Evolutionary conservation across 805 yeast genomes (phyloP), one percentile per base, ranked within the genome.

Genomic region (Saturnispora bothae): DNA sequence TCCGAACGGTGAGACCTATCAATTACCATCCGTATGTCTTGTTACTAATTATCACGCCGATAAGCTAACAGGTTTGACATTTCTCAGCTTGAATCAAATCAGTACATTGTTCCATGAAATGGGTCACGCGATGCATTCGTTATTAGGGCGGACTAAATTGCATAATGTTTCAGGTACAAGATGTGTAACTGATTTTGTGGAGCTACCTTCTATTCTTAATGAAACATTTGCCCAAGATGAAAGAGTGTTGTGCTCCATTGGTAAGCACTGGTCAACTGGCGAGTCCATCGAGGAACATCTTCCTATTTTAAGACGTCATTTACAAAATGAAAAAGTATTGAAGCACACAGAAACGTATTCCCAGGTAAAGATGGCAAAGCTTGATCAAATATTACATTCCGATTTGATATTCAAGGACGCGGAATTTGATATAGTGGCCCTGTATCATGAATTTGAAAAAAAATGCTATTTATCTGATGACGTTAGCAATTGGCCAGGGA

Each of bases 121-220:
- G 95, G 98, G 98, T 1, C 98, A 92, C 59, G 97, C 97, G 1
- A 82, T 92, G 74, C 98, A 92, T 57, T 84, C 96, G 3, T 89
- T 92, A 95, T 62, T 92, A 16, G 98, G 97, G 0, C 70, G 89
- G 44, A 92, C 98, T 0, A 68, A 78, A 31, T 61, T 89, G 37
- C 98, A 92, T 55, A 92, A 86, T 55, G 80, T 89, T 7, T 78
- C 94, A 25, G 98, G 98, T 3, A 92, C 98, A 0, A 69, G 98
- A 42, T 89, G 97, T 56, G 82, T 84, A 4, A 84, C 97, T 0
- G 98, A 92, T 57, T 92, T 92, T 61, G 98, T 92, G 14, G 98
- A 92, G 57, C 63, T 92, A 31, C 98, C 98, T 2, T 85, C 96
- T 12, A 89, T 92, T n/a, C 58, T 92, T 39, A 89, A 88, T 95